Evolutionary conservation across 75 land plant genomes (phyloP), one percentile per base, ranked within the genome.

Genomic region (Cupressus sempervirens): DNA sequence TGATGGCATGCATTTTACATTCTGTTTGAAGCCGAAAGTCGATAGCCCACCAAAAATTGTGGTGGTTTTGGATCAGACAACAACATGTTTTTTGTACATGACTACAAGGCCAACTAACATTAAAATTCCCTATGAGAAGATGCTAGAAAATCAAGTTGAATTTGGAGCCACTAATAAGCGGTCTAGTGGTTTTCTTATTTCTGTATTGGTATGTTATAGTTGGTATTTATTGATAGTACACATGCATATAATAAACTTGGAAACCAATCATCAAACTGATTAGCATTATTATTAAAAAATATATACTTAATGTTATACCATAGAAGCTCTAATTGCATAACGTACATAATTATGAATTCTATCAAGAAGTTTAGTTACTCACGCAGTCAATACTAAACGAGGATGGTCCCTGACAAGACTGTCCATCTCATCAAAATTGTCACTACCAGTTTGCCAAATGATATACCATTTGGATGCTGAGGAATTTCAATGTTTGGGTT

Each of bases 151-250:
- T 87, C 89, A 86, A 14, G 99, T 98, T 29, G 95, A 93, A 85
- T 98, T 98, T 76, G 98, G 99, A 30, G 95, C 98, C 2, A 95
- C 98, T 3, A 98, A 98, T 85, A 98, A 93, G 92, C 88, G 99
- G 79, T 96, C 99, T 23, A 92, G 94, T 26, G 93, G 96, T 15
- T 93, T n/a, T n/a, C n/a, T n/a, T n/a, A n/a, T n/a, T n/a, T n/a
- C n/a, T n/a, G n/a, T n/a, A n/a, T n/a, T n/a, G n/a, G n/a, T n/a
- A n/a, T n/a, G n/a, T n/a, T n/a, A n/a, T n/a, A n/a, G n/a, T n/a
- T n/a, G n/a, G n/a, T n/a, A n/a, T n/a, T n/a, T n/a, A n/a, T n/a
- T n/a, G n/a, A 56, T 23, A 56, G 18, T 18, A 56, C 16, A 56
- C 62, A 56, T 56, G 18, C 62, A 56, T 56, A 2, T 16, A 56